Evolutionary conservation across 2,329 filamentous ascomycete genomes (phyloP).

Genomic region (Aspergillus floridensis): DNA sequence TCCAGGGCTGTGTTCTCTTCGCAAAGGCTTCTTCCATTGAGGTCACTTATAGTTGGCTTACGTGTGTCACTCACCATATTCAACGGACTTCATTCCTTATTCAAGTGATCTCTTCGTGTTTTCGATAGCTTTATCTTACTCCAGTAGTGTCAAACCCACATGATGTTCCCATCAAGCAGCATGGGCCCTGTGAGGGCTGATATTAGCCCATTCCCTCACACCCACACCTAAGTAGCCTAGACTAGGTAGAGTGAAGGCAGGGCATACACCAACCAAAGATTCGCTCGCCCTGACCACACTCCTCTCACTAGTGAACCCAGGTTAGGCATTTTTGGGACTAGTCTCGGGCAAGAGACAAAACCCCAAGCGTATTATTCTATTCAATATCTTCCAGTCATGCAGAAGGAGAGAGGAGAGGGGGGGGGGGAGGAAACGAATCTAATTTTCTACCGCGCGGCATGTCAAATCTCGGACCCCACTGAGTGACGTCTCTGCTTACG

Average conservation of each 20-base stretch:
- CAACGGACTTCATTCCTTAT: too few species aligned
- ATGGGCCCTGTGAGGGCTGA: too few species aligned
- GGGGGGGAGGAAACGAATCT: background rate
- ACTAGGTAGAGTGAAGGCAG: background rate
- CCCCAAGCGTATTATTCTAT: background rate
- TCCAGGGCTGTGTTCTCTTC: too few species aligned
- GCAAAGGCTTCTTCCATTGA: background rate
- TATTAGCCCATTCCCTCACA: too few species aligned
- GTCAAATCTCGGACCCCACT: slow-evolving; percentile 16
- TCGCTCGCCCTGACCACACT: background rate
- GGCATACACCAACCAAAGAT: background rate
- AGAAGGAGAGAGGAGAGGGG: too few species aligned
- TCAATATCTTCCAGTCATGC: too few species aligned
- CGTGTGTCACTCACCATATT: background rate
- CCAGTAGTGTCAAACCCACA: too few species aligned
- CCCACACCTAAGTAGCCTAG: background rate
- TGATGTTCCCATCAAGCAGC: too few species aligned
- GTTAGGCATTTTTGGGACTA: background rate
- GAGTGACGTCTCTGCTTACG: slow-evolving; percentile 24
- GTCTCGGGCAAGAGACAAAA: background rate
- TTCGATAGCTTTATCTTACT: too few species aligned
- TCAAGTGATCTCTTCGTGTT: too few species aligned
- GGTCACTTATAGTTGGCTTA: background rate
- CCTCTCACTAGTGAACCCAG: background rate
- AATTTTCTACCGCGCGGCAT: slow-evolving; percentile 7